Percentiles rank a stretch among this genome's conserved stretches.
Evolutionary conservation across 1,284 basidiomycete species (phyloP).

Genomic region (Sanghuangporus baumii): DNA sequence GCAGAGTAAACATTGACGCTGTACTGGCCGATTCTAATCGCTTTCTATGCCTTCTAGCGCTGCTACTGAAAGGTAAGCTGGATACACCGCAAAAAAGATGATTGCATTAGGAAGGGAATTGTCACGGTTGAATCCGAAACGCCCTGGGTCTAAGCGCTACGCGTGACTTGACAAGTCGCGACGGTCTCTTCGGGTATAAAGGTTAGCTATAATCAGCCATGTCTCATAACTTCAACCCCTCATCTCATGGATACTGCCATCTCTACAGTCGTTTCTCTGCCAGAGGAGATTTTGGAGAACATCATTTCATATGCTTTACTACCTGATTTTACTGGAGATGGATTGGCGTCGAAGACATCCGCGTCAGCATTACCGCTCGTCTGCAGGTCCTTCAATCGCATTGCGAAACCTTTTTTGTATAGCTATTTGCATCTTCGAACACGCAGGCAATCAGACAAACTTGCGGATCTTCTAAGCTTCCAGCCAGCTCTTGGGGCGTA

Average conservation of each 20-base stretch:
- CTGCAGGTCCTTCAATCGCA: constrained; percentile 43
- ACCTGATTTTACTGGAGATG: constrained; percentile 21
- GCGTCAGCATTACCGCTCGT: constrained; percentile 41
- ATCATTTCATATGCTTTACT: constrained; percentile 38
- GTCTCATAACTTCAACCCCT: not conserved
- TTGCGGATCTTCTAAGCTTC: constrained; percentile 32
- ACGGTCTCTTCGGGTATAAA: not conserved
- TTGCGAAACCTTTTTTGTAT: constrained; percentile 48
- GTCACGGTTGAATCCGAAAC: not conserved
- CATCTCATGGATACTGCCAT: not conserved
- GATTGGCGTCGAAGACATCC: constrained; percentile 20
- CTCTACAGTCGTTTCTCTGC: constrained; percentile 19
- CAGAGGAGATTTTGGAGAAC: constrained; percentile 51
- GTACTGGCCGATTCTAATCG: not conserved
- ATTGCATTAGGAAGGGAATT: not conserved
- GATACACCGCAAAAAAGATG: not conserved
- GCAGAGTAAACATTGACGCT: not conserved
- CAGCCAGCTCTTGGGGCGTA: constrained; percentile 33
- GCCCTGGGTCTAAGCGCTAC: not conserved
- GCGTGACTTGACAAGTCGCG: constrained; percentile 1
- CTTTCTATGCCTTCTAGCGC: not conserved
- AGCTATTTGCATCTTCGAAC: constrained; percentile 38
- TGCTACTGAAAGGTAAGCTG: not conserved
- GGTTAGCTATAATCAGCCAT: not conserved
- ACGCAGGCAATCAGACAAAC: constrained; percentile 31